Percentiles rank a stretch among this genome's conserved stretches.
phyloP scores from a whole-genome alignment of 306 rosid species.

The Leucaena leucocephala region DNA sequence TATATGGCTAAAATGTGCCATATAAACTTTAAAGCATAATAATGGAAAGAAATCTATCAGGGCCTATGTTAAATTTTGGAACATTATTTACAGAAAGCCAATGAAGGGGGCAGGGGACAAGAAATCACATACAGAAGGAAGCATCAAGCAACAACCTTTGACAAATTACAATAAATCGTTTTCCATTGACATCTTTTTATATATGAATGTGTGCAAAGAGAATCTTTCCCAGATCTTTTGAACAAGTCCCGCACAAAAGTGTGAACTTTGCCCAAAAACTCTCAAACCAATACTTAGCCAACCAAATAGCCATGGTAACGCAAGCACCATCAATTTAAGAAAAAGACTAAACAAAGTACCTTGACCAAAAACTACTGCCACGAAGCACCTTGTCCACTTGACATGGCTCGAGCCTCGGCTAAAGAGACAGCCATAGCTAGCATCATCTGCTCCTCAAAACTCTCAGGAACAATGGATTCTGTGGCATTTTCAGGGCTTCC shows the following conservation, averaged over 20 bases:
- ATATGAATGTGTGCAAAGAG: slow-evolving; percentile 42
- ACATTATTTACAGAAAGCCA: slow-evolving; percentile 49
- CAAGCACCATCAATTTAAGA: slow-evolving; percentile 42
- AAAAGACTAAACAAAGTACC: slow-evolving; percentile 36
- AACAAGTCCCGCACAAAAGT: slow-evolving; percentile 38
- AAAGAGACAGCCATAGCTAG: slow-evolving; percentile 95
- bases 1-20: slow-evolving; percentile 29
- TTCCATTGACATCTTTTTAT: slow-evolving; percentile 55
- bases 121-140: slow-evolving; percentile 33
- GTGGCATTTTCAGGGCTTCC: slow-evolving; percentile 53
- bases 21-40: slow-evolving; percentile 36
- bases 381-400: slow-evolving; percentile 65
- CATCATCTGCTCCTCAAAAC: slow-evolving; percentile 99
- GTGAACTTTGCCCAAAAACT: slow-evolving; percentile 40
- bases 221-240: slow-evolving; percentile 55
- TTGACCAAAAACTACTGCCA: slow-evolving; percentile 64
- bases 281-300: slow-evolving; percentile 44
- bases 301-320: slow-evolving; percentile 39
- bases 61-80: slow-evolving; percentile 22
- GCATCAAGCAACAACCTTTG: slow-evolving; percentile 52
- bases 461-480: slow-evolving; percentile 75
- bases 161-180: slow-evolving; percentile 60
- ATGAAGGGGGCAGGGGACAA: slow-evolving; percentile 32
- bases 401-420: slow-evolving; percentile 77
- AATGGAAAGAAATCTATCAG: slow-evolving; percentile 34